Percentiles rank a stretch among this genome's conserved stretches.
Evolutionary conservation across 352 stramenopile species (phyloP).

Genomic region (Pythium oligandrum): DNA sequence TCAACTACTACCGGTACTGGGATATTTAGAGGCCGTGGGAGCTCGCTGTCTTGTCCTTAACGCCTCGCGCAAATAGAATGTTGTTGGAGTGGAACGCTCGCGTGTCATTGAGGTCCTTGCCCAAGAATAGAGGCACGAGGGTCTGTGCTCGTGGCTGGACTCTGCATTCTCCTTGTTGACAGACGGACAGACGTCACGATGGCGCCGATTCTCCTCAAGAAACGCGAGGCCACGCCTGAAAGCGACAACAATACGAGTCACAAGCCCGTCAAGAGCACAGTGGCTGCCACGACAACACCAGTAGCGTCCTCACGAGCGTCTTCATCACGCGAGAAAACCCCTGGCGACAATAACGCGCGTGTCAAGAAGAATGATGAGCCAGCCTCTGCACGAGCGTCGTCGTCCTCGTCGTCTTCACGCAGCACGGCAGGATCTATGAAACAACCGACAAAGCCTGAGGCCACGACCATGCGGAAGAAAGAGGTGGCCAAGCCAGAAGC

Average conservation of each 20-base stretch:
- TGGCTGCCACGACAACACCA: conserved; percentile 3
- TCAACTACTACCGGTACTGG: conserved; percentile 73
- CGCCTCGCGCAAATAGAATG: too few species aligned
- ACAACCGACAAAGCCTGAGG: background rate
- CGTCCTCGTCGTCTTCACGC: conserved; percentile 10
- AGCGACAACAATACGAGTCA: background rate
- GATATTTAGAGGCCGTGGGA: conserved; percentile 27
- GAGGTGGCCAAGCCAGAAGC: conserved; percentile 14
- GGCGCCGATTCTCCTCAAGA: conserved; percentile 23
- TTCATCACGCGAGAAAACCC: conserved; percentile 3
- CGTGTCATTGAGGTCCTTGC: too few species aligned
- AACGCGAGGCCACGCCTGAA: conserved; percentile 10
- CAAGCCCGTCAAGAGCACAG: background rate
- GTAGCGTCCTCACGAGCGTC: too few species aligned
- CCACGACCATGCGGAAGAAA: conserved; percentile 1
- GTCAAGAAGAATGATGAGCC: conserved; percentile 9
- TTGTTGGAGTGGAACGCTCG: too few species aligned
- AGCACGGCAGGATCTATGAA: background rate
- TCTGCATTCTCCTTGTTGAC: too few species aligned
- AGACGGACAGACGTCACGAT: conserved; percentile 2
- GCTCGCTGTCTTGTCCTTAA: too few species aligned
- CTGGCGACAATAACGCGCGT: conserved; percentile 10
- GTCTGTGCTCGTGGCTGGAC: too few species aligned
- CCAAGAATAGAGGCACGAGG: too few species aligned
- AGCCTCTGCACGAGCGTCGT: conserved; percentile 5